Evolutionary conservation across 768 basidiomycete genomes (phyloP).

Genomic region (Serendipita indica): DNA sequence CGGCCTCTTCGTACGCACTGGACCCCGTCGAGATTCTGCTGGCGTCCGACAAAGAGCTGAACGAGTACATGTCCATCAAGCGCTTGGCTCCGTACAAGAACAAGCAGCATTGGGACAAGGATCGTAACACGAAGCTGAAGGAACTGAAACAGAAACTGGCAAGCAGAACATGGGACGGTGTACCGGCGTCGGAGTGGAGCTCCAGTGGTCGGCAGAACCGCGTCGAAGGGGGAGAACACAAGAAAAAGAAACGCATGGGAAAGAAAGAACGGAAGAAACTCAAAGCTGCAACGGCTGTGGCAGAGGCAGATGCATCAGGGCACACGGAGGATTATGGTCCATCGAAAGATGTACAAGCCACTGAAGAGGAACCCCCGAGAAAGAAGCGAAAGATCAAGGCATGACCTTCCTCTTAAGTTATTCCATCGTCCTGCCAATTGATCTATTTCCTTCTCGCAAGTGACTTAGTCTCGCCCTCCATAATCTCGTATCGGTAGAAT

Average conservation of each 20-base stretch:
- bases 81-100: constrained; percentile 82
- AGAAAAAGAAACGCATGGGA: constrained; percentile 21
- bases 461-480: no score
- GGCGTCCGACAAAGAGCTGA: constrained; percentile 85
- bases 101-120: constrained; percentile 46
- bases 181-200: background rate
- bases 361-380: constrained; percentile 1
- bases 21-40: constrained; percentile 75
- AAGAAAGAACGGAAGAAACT: constrained; percentile 22
- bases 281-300: constrained; percentile 10
- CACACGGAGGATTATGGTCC: background rate
- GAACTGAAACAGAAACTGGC: constrained; percentile 55
- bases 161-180: constrained; percentile 14
- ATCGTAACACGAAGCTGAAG: constrained; percentile 46
- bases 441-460: no score
- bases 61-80: constrained; percentile 79
- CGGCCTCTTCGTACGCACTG: constrained; percentile 49
- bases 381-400: constrained; percentile 9
- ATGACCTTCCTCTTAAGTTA: no score
- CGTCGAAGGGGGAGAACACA: constrained; percentile 9
- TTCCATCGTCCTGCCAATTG: no score
- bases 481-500: no score
- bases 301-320: background rate
- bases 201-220: background rate
- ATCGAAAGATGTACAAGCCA: constrained; percentile 12